Evolutionary conservation across 768 basidiomycete species (phyloP).

Genomic region (Leccinum longicurvipes): DNA sequence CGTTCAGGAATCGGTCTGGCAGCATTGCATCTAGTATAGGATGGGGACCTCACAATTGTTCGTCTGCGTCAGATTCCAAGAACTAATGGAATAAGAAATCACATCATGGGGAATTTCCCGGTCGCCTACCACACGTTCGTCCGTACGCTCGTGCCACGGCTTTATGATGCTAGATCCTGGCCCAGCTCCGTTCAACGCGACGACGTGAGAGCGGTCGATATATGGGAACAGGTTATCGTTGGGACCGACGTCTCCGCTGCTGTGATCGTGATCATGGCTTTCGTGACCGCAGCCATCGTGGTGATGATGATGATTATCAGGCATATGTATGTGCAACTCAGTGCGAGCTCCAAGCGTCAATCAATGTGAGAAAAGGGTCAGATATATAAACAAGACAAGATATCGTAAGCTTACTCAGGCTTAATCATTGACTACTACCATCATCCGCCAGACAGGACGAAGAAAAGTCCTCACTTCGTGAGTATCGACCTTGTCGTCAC

Average conservation of each 20-base stretch:
- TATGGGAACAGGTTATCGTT: constrained; percentile 70
- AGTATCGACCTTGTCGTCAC: constrained; percentile 7
- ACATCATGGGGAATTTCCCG: neutral
- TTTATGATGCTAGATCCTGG: constrained; percentile 67
- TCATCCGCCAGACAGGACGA: neutral
- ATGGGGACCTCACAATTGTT: constrained; percentile 63
- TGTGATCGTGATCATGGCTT: constrained; percentile 56
- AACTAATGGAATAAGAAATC: constrained; percentile 44
- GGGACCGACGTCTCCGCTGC: constrained; percentile 44
- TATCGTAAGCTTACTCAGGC: neutral
- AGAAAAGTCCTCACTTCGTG: constrained; percentile 2
- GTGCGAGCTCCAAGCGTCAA: neutral
- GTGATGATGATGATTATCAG: constrained; percentile 37
- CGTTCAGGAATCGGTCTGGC: constrained; percentile 5
- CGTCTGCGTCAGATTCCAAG: constrained; percentile 87
- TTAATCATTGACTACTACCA: neutral
- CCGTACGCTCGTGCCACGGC: constrained; percentile 77
- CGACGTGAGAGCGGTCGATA: constrained; percentile 78
- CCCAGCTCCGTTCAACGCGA: constrained; percentile 67
- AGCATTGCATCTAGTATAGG: neutral
- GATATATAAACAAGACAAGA: constrained; percentile 11
- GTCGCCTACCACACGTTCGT: constrained; percentile 61
- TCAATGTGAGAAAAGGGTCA: neutral
- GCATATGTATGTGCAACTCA: constrained; percentile 13
- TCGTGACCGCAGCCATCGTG: constrained; percentile 58